Conservation (phyloP, 495 filamentous ascomycete genomes). For the Glarea lozoyensis region DNA sequence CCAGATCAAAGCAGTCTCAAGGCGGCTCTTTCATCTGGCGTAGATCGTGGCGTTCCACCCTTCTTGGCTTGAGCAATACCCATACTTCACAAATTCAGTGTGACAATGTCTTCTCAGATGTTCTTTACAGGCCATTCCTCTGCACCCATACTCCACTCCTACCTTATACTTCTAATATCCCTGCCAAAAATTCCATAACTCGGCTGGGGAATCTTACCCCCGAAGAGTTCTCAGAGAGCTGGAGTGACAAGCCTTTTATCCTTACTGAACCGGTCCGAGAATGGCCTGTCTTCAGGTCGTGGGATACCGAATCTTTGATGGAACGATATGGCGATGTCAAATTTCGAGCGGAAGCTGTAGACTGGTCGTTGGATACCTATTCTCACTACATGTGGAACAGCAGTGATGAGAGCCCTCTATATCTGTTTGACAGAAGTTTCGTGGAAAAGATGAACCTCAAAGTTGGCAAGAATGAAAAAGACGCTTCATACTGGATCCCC, state of each 20-base stretch:
- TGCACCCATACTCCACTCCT: constrained; percentile 67
- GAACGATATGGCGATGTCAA: constrained; percentile 51
- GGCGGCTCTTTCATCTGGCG: constrained; percentile 56
- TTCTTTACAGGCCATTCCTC: constrained; percentile 82
- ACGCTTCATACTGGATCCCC: constrained; percentile 71
- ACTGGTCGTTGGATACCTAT: constrained; percentile 80
- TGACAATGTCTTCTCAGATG: constrained; percentile 79
- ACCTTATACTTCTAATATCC: constrained; percentile 64
- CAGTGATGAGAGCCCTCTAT: constrained; percentile 82
- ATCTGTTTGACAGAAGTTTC: constrained; percentile 84
- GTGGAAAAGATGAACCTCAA: constrained; percentile 76
- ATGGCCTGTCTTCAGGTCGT: constrained; percentile 73
- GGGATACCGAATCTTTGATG: constrained; percentile 60
- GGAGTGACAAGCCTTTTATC: constrained; percentile 82
- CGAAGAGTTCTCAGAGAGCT: constrained; percentile 62
- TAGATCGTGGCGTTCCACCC: constrained; percentile 81
- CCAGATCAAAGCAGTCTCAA: constrained; percentile 18
- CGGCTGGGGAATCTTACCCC: constrained; percentile 59
- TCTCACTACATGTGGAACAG: constrained; percentile 75
- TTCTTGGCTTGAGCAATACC: constrained; percentile 50
- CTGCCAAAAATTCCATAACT: constrained; percentile 59
- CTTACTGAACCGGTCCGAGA: constrained; percentile 72
- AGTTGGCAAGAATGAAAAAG: constrained; percentile 40
- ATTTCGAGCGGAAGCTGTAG: constrained; percentile 89
- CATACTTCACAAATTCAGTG: constrained; percentile 50